phyloP scores from a whole-genome alignment of 2,329 filamentous ascomycete genomes.

The Simplicillium sp. region DNA sequence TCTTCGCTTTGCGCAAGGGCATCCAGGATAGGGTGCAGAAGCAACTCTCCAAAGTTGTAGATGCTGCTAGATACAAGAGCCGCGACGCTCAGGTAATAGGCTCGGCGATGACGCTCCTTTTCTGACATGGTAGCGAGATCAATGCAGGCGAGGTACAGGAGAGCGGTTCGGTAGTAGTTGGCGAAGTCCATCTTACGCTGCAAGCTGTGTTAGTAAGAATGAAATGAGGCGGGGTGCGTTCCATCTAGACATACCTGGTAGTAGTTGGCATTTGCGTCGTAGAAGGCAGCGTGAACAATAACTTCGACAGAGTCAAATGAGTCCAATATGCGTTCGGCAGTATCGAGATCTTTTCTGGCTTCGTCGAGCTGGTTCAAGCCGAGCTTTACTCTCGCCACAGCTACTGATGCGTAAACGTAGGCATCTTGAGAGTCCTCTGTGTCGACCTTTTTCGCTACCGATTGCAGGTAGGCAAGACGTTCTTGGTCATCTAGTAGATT shows the following conservation, averaged over 20 bases:
- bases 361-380: conserved; percentile 70
- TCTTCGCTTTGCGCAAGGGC: conserved; percentile 60
- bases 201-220: conserved; percentile 2
- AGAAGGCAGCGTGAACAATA: conserved; percentile 92
- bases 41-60: conserved; percentile 99
- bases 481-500: conserved; percentile 66
- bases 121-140: conserved; percentile 66
- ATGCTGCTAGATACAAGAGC: conserved; percentile 90
- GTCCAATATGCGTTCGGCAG: conserved; percentile 80
- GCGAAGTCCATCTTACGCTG: conserved; percentile 79
- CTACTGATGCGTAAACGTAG: conserved; percentile 86
- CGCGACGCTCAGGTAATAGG: conserved; percentile 87
- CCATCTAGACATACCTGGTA: conserved; percentile 52
- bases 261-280: conserved; percentile 89
- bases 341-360: conserved; percentile 77
- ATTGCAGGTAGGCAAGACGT: conserved; percentile 74
- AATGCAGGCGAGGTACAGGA: conserved; percentile 95
- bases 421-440: conserved; percentile 91
- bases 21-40: conserved; percentile 92
- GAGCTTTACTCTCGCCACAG: conserved; percentile 80
- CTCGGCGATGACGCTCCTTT: conserved; percentile 69
- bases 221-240: neutral
- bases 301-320: conserved; percentile 91
- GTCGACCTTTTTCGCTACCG: conserved; percentile 80
- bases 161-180: conserved; percentile 92